Percentiles rank a stretch among this genome's conserved stretches.
Conservation (phyloP, 1,139 yeast genomes). For the Blastobotrys illinoisensis region DNA sequence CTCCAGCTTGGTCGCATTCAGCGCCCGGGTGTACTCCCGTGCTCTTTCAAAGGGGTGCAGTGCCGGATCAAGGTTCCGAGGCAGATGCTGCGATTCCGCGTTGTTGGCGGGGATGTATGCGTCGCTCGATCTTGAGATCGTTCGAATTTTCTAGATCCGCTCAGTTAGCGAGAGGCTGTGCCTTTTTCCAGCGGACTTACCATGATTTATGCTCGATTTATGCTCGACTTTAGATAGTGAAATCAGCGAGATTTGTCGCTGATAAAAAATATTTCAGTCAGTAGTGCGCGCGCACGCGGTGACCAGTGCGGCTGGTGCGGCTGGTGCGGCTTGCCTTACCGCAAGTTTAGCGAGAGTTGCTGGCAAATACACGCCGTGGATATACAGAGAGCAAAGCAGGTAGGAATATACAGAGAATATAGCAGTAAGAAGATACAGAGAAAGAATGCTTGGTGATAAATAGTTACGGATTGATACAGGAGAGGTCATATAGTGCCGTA, state of each 20-base stretch:
- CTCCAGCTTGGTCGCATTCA: constrained; percentile 92
- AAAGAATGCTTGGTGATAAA: no score
- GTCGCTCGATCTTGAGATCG: constrained; percentile 86
- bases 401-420: no score
- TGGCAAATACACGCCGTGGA: no score
- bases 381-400: no score
- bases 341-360: no score
- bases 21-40: constrained; percentile 89
- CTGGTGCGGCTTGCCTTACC: neutral
- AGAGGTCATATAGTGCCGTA: constrained; percentile 2
- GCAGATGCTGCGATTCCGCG: constrained; percentile 80
- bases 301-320: neutral
- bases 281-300: neutral
- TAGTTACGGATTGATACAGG: no score
- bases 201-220: constrained; percentile 3
- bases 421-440: no score
- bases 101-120: constrained; percentile 87
- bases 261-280: neutral
- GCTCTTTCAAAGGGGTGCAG: constrained; percentile 97
- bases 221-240: neutral
- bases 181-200: neutral
- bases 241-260: neutral
- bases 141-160: constrained; percentile 62
- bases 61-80: constrained; percentile 89
- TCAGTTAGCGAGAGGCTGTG: neutral